A percentile compares a stretch with the other conserved stretches of the same genome.
Conservation (phyloP, 2,329 filamentous ascomycete species). For the Verticillium klebahnii region DNA sequence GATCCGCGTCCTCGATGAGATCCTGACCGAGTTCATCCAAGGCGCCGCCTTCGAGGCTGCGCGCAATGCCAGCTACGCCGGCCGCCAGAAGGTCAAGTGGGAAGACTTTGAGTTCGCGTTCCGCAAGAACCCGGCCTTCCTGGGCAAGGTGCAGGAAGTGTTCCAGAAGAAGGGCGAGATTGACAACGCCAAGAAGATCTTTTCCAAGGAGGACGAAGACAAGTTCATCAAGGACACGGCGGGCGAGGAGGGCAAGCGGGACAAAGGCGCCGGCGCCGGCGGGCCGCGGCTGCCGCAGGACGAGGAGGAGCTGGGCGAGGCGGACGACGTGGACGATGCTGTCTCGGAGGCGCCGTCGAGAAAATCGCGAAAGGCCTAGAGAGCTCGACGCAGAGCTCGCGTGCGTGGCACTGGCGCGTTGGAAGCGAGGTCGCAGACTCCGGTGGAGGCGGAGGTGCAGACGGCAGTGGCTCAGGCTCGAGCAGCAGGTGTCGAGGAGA, state of each 20-base stretch:
- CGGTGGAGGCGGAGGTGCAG: not conserved
- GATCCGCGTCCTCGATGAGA: conserved; percentile 84
- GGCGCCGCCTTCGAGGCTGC: conserved; percentile 89
- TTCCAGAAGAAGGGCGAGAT: conserved; percentile 84
- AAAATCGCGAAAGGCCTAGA: not conserved
- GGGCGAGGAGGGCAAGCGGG: conserved; percentile 33
- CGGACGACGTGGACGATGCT: conserved; percentile 42
- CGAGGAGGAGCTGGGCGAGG: conserved; percentile 49
- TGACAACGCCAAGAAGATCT: conserved; percentile 74
- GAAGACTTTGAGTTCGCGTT: conserved; percentile 97
- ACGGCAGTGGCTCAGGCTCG: not conserved
- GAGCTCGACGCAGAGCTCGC: not conserved
- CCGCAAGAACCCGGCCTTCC: conserved; percentile 75
- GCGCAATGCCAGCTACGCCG: conserved; percentile 76
- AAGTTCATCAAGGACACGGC: conserved; percentile 51
- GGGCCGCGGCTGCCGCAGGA: conserved; percentile 21
- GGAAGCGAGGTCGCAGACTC: not conserved
- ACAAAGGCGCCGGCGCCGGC: conserved; percentile 22
- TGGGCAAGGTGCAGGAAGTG: conserved; percentile 86
- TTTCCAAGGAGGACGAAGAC: conserved; percentile 64
- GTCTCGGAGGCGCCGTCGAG: conserved; percentile 18
- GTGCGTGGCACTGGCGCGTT: not conserved
- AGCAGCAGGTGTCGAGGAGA: not conserved
- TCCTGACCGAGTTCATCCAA: conserved; percentile 94
- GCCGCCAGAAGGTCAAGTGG: conserved; percentile 94